Evolutionary conservation across 805 yeast species (phyloP).

Genomic region (Metschnikowia dekortorum): DNA sequence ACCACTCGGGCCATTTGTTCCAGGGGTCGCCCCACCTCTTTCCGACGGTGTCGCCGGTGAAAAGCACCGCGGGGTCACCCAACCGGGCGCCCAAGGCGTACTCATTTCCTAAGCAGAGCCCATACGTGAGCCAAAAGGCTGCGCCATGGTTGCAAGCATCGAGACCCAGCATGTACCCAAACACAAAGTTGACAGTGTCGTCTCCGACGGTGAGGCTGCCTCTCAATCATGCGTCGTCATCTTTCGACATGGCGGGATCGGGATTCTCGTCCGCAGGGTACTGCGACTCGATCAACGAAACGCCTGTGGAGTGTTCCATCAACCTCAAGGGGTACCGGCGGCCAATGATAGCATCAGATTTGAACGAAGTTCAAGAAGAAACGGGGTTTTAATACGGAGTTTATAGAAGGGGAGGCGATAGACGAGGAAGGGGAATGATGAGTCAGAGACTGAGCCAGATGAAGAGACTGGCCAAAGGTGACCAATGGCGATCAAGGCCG

Average conservation of each 20-base stretch:
- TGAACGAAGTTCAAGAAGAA: conserved; percentile 9
- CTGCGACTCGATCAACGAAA: conserved; percentile 37
- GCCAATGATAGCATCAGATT: conserved; percentile 1
- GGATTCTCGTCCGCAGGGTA: conserved; percentile 15
- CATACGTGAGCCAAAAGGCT: background rate
- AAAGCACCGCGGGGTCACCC: background rate
- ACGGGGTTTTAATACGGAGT: background rate
- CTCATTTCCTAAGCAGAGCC: conserved; percentile 3
- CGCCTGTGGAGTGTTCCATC: conserved; percentile 35
- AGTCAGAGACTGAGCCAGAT: no score
- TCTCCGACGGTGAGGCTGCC: conserved; percentile 37
- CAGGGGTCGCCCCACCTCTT: background rate
- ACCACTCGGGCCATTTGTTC: conserved; percentile 6
- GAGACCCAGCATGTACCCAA: conserved; percentile 9
- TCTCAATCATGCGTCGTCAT: conserved; percentile 16
- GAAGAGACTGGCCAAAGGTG: no score
- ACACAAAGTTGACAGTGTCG: conserved; percentile 13
- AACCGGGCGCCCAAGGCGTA: background rate
- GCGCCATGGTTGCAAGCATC: conserved; percentile 5
- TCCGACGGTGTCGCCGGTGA: background rate
- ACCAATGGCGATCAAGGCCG: no score
- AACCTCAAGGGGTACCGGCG: conserved; percentile 7
- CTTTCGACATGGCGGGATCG: conserved; percentile 21
- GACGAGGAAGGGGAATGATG: no score
- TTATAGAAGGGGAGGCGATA: no score